Conservation (phyloP, 2,329 filamentous ascomycete species). For the Cercospora beticola region DNA sequence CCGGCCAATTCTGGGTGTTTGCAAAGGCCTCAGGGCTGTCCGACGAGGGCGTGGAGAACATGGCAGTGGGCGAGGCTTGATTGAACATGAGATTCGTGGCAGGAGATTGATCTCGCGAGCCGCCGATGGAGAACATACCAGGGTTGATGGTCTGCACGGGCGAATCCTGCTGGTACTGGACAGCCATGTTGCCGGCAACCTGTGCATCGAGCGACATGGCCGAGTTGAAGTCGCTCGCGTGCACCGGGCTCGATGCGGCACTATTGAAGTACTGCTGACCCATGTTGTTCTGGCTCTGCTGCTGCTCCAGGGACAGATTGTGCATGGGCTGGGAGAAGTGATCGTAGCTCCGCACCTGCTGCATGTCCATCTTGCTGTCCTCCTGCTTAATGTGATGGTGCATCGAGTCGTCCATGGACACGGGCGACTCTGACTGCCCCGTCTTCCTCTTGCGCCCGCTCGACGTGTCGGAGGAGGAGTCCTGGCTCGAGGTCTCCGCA, state of each 20-base stretch:
- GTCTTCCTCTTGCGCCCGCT: slow-evolving; percentile 44
- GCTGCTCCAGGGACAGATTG: slow-evolving; percentile 36
- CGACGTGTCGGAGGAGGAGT: slow-evolving; percentile 45
- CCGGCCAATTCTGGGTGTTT: slow-evolving; percentile 31
- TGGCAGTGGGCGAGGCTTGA: slow-evolving; percentile 36
- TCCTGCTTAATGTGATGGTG: slow-evolving; percentile 30
- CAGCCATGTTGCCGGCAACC: slow-evolving; percentile 22
- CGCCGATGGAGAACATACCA: slow-evolving; percentile 35
- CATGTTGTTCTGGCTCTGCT: neutral
- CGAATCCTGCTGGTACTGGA: slow-evolving; percentile 33
- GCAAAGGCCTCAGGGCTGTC: slow-evolving; percentile 38
- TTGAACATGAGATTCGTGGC: slow-evolving; percentile 34
- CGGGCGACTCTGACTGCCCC: slow-evolving; percentile 39
- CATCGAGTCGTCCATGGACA: slow-evolving; percentile 20
- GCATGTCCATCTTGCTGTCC: slow-evolving; percentile 32
- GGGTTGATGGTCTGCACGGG: slow-evolving; percentile 38
- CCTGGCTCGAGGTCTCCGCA: slow-evolving; percentile 44
- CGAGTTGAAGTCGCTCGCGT: slow-evolving; percentile 32
- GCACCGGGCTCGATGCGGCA: slow-evolving; percentile 56
- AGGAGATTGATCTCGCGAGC: slow-evolving; percentile 36
- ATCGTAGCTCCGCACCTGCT: slow-evolving; percentile 32
- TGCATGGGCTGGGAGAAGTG: slow-evolving; percentile 36
- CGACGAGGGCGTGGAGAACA: slow-evolving; percentile 41
- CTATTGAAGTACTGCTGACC: slow-evolving; percentile 60
- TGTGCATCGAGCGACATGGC: slow-evolving; percentile 34